These are phyloP conservation scores for Trypanosoma boissoni DNA, from an alignment of 208 protist genomes.

Conservation along the genomic window DNA sequence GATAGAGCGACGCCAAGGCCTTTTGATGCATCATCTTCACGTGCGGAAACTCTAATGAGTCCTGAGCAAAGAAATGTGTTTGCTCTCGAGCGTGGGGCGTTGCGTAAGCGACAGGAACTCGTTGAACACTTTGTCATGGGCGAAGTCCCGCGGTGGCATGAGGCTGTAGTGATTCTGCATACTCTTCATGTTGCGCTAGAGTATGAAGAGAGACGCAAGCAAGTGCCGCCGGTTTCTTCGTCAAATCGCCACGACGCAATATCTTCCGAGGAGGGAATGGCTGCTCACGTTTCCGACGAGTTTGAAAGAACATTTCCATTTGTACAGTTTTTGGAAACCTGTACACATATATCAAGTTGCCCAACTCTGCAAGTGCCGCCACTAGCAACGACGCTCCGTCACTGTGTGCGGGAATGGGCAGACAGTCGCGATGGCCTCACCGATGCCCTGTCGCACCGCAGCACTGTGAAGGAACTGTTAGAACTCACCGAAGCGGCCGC, in stretches of 20 bases:
- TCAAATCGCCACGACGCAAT: no score
- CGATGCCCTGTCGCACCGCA: conserved; percentile 9
- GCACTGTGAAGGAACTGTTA: conserved; percentile 10
- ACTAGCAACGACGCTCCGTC: conserved; percentile 7
- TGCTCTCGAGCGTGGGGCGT: no score
- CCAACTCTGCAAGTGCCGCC: conserved; percentile 10
- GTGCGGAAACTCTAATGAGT: no score
- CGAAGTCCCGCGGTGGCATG: conserved; percentile 23
- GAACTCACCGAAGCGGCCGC: conserved; percentile 2
- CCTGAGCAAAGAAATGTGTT: no score
- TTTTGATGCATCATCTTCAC: no score
- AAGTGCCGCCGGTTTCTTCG: no score
- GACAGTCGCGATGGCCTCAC: conserved; percentile 17
- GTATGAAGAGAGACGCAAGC: background rate
- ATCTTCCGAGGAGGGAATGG: background rate
- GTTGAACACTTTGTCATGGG: conserved; percentile 18
- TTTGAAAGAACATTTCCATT: conserved; percentile 15
- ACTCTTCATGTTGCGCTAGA: conserved; percentile 3
- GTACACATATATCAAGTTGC: conserved; percentile 21
- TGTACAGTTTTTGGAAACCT: conserved; percentile 22
- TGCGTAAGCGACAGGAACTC: conserved; percentile 7
- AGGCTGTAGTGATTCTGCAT: conserved; percentile 10
- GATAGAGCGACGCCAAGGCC: no score
- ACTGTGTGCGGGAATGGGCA: conserved; percentile 24
- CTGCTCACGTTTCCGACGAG: background rate